Percentiles rank a stretch among this genome's conserved stretches.
Conservation (phyloP, 2,329 filamentous ascomycete species). For the Zymoseptoria brevis region DNA sequence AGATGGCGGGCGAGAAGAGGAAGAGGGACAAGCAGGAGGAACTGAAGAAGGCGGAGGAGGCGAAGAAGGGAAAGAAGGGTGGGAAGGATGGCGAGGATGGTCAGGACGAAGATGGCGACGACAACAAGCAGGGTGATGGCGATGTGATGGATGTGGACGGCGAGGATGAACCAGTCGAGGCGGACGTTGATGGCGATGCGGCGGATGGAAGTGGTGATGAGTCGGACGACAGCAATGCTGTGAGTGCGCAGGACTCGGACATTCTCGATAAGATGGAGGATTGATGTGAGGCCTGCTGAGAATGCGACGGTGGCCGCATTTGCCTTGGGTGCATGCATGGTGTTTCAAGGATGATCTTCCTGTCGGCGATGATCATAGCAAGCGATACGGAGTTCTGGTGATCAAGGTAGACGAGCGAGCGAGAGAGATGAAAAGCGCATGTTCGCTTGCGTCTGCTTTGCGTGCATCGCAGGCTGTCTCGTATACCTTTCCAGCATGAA, state of each 20-base stretch:
- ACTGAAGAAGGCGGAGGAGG: not conserved
- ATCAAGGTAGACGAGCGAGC: not conserved
- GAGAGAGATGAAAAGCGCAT: not conserved
- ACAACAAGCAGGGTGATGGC: constrained; percentile 8
- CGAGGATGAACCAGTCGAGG: constrained; percentile 6
- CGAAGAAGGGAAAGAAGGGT: not conserved
- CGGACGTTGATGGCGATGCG: constrained; percentile 7
- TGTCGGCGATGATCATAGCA: not conserved
- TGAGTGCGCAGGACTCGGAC: constrained; percentile 22
- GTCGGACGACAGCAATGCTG: constrained; percentile 16
- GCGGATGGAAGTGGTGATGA: constrained; percentile 13
- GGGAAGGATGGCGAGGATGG: constrained; percentile 2
- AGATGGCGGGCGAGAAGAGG: constrained; percentile 18
- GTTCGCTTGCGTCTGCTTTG: too few relatives aligned
- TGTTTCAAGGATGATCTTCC: not conserved
- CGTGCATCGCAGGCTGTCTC: too few relatives aligned
- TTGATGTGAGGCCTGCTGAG: constrained; percentile 2
- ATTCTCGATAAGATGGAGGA: constrained; percentile 22
- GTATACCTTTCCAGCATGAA: too few relatives aligned
- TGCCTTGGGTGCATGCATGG: not conserved
- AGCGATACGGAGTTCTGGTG: not conserved
- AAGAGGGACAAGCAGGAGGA: constrained; percentile 7
- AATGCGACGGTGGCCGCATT: not conserved
- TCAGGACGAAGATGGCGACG: constrained; percentile 12
- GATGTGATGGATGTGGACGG: constrained; percentile 1